A percentile compares a stretch with the other conserved stretches of the same genome.
Evolutionary conservation across 257 asterid species (phyloP).

Genomic region (Mitragyna speciosa): DNA sequence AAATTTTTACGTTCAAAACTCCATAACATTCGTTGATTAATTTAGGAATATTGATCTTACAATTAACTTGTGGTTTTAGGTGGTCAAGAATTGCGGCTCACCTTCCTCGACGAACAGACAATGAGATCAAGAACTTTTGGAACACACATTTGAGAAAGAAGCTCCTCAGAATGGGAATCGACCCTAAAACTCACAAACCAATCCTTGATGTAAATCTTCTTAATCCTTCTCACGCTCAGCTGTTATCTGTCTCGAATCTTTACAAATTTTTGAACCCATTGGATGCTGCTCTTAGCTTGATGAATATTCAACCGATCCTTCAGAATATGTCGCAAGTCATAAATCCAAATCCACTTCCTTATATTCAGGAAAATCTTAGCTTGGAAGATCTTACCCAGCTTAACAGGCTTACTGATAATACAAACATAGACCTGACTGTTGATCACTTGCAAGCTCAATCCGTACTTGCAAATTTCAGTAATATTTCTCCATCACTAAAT

Average conservation of each 20-base stretch:
- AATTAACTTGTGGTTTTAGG: conserved; percentile 22
- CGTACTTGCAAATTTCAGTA: conserved; percentile 12
- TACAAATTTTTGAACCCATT: conserved; percentile 24
- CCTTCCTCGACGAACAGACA: conserved; percentile 69
- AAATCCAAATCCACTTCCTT: conserved; percentile 33
- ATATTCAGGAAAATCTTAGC: conserved; percentile 18
- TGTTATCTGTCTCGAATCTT: conserved; percentile 2
- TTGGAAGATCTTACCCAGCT: conserved; percentile 13
- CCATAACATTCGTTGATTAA: background rate
- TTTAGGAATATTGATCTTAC: background rate
- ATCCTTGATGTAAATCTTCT: conserved; percentile 33
- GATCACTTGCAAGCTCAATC: conserved; percentile 18
- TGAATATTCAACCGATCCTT: conserved; percentile 35
- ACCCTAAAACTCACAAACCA: conserved; percentile 53
- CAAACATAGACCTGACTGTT: background rate
- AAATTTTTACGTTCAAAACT: background rate
- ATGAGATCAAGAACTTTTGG: conserved; percentile 70
- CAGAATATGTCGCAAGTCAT: conserved; percentile 35
- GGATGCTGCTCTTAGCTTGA: conserved; percentile 24
- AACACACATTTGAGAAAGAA: conserved; percentile 56
- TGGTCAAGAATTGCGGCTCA: conserved; percentile 64
- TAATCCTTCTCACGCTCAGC: conserved; percentile 22
- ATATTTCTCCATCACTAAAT: conserved; percentile 3
- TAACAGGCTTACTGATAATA: conserved; percentile 6
- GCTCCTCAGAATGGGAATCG: conserved; percentile 50